phyloP scores from a whole-genome alignment of 306 rosid genomes.

The Pueraria montana region DNA sequence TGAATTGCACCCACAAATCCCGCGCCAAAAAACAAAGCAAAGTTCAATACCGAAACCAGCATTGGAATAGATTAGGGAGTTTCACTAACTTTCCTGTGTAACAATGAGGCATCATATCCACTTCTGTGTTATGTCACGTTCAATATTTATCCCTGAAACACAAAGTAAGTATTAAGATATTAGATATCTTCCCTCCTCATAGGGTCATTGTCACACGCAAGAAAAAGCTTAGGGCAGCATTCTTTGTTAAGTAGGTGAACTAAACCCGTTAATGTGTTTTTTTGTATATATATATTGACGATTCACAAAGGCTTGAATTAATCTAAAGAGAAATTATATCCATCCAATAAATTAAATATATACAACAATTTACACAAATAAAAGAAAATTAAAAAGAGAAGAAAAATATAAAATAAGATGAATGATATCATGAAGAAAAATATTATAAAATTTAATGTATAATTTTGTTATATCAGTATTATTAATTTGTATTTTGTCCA shows the following conservation, averaged over 20 bases:
- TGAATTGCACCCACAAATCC: conserved; percentile 38
- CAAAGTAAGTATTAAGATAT: conserved; percentile 22
- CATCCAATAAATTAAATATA: background rate
- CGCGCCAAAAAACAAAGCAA: conserved; percentile 40
- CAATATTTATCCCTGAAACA: background rate
- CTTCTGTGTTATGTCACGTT: conserved; percentile 27
- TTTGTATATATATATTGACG: background rate
- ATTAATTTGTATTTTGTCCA: background rate
- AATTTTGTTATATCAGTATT: background rate
- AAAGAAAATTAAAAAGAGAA: background rate
- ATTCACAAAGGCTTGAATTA: conserved; percentile 19
- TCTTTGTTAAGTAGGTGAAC: conserved; percentile 84
- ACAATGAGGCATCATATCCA: conserved; percentile 20
- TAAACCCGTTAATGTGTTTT: conserved; percentile 63
- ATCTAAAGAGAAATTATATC: background rate
- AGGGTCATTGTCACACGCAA: conserved; percentile 26
- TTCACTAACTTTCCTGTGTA: conserved; percentile 14
- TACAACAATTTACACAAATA: background rate
- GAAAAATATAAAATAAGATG: background rate
- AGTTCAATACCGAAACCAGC: conserved; percentile 18
- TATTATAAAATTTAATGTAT: background rate
- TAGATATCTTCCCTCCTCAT: conserved; percentile 15
- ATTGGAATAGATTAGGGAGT: conserved; percentile 2
- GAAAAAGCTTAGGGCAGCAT: conserved; percentile 28
- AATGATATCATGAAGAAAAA: background rate